Percentiles rank a stretch among this genome's conserved stretches.
Evolutionary conservation across 306 rosid genomes (phyloP).

Genomic region (Dalbergia oliveri): DNA sequence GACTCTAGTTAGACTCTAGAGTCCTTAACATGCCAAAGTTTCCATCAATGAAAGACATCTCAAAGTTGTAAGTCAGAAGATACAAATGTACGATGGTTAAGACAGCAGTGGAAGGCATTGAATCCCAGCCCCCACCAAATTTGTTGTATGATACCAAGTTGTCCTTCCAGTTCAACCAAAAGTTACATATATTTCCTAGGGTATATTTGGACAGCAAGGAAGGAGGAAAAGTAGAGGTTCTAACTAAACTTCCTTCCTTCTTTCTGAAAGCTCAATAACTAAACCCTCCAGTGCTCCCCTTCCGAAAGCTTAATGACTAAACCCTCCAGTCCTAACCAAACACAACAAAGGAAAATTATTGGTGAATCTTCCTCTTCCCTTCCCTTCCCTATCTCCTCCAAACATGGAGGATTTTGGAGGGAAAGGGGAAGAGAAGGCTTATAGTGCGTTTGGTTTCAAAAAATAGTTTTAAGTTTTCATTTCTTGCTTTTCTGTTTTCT

Average conservation of each 20-base stretch:
- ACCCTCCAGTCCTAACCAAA: neutral
- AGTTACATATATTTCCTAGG: constrained; percentile 11
- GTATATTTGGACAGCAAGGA: neutral
- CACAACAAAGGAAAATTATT: neutral
- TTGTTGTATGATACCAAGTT: neutral
- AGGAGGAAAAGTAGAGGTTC: neutral
- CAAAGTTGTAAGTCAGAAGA: neutral
- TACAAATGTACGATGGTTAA: neutral
- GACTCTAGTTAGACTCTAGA: neutral
- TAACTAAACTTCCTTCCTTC: neutral
- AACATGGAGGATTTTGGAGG: neutral
- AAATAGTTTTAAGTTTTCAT: too few relatives aligned
- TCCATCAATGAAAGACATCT: neutral
- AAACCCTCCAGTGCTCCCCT: neutral
- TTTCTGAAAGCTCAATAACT: neutral
- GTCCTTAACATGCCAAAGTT: neutral
- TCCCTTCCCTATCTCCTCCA: neutral
- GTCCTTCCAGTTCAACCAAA: constrained; percentile 10
- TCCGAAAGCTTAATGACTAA: neutral
- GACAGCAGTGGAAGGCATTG: constrained; percentile 7
- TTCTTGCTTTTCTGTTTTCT: too few relatives aligned
- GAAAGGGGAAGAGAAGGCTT: too few relatives aligned
- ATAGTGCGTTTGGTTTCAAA: too few relatives aligned
- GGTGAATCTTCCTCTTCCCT: neutral
- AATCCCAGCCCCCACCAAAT: constrained; percentile 7